Percentiles rank a stretch among this genome's conserved stretches.
Conservation (phyloP, 164 flowering plant genomes). For the Cinnamomum chago region DNA sequence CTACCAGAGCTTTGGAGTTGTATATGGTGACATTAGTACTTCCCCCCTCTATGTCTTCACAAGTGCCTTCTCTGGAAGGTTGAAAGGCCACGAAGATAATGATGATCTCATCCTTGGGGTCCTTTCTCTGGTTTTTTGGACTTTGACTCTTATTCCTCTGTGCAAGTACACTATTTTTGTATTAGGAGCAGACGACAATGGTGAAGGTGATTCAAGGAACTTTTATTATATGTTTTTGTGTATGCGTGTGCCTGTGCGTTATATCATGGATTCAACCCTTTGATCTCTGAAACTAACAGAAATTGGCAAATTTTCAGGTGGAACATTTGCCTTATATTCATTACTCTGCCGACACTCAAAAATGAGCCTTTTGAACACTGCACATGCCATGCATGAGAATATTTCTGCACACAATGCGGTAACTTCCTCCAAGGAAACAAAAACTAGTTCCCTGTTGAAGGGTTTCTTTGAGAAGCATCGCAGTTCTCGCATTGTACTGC, state of each 20-base stretch:
- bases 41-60: constrained; percentile 37
- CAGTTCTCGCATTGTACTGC: constrained; percentile 30
- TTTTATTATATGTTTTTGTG: neutral
- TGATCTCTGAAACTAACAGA: constrained; percentile 4
- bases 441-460: constrained; percentile 26
- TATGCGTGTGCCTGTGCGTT: neutral
- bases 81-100: constrained; percentile 20
- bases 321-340: constrained; percentile 68
- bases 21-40: constrained; percentile 40
- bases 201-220: constrained; percentile 29
- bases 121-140: constrained; percentile 41
- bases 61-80: constrained; percentile 32
- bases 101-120: constrained; percentile 30
- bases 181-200: constrained; percentile 41
- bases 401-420: constrained; percentile 18
- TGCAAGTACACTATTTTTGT: constrained; percentile 36
- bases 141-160: constrained; percentile 36
- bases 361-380: constrained; percentile 31
- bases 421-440: constrained; percentile 26
- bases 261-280: neutral
- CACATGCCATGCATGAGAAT: constrained; percentile 24
- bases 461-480: constrained; percentile 41
- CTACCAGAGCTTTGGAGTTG: constrained; percentile 41
- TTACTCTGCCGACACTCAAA: constrained; percentile 44
- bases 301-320: constrained; percentile 32